These are phyloP conservation scores for Chalara sp. DNA, from an alignment of 2,329 filamentous ascomycete genomes.

Conservation along the genomic window DNA sequence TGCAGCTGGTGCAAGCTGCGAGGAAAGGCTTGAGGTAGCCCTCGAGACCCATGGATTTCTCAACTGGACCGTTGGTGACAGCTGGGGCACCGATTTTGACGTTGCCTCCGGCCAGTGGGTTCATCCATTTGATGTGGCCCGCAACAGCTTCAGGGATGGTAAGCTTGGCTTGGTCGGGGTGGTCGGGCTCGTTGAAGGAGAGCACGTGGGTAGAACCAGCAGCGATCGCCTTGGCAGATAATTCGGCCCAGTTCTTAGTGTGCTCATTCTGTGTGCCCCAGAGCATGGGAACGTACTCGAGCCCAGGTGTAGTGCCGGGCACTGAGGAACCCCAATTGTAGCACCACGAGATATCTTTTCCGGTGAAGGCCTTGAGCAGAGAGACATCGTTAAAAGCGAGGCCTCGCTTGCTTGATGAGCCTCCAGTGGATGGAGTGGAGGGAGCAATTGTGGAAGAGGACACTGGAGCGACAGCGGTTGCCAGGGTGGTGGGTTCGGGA, in stretches of 20 bases:
- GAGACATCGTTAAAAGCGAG: slow-evolving; percentile 57
- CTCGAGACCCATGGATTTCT: slow-evolving; percentile 30
- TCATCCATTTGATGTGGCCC: slow-evolving; percentile 35
- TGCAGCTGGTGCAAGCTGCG: slow-evolving; percentile 32
- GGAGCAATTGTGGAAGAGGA: slow-evolving; percentile 3
- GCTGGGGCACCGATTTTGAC: slow-evolving; percentile 39
- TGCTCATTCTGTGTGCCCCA: slow-evolving; percentile 45
- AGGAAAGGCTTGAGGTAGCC: slow-evolving; percentile 38
- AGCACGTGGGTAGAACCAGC: slow-evolving; percentile 51
- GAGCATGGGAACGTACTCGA: slow-evolving; percentile 62
- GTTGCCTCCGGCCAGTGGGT: slow-evolving; percentile 35
- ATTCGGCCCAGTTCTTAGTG: slow-evolving; percentile 41
- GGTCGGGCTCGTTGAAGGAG: slow-evolving; percentile 69
- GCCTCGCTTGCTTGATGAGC: slow-evolving; percentile 45
- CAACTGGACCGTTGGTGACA: slow-evolving; percentile 37
- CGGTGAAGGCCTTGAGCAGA: slow-evolving; percentile 45
- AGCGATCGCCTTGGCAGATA: slow-evolving; percentile 44
- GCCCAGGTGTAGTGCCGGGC: slow-evolving; percentile 29
- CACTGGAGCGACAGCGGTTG: background rate
- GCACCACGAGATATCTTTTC: slow-evolving; percentile 43
- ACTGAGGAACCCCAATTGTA: slow-evolving; percentile 59
- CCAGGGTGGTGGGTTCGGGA: background rate
- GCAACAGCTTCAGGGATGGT: slow-evolving; percentile 28
- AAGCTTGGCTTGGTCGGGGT: slow-evolving; percentile 47
- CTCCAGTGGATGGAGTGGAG: background rate